Evolutionary conservation across 768 basidiomycete genomes (phyloP), one percentile per base, ranked within the genome.

Genomic region (Termitomyces sp.): DNA sequence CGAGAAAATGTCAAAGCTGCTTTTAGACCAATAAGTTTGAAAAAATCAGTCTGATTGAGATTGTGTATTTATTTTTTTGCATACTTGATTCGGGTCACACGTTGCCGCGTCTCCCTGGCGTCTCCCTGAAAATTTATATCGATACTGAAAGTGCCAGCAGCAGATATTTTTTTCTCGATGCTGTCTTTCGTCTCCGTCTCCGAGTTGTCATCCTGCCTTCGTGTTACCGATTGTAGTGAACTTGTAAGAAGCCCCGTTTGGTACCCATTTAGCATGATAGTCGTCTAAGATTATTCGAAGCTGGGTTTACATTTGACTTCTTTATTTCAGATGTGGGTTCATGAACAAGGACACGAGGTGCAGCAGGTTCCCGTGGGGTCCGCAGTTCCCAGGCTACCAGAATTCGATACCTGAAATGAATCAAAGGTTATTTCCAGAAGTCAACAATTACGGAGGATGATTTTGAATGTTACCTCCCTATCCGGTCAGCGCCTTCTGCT

Each of bases 31-130:
- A 6, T 11, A 8, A 12, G 4, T 38, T 38, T 4, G 20, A 31
- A 48, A 47, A 25, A 48, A 37, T 25, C 20, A 31, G 17, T 43
- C 40, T 25, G 29, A 56, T 46, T 29, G 55, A 8, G 32, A 34
- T 56, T 45, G 42, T n/a, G n/a, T 43, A 25, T 46, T 54, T 54
- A 11, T 56, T 53, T 53, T 56, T 52, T 38, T 53, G 37, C n/a
- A 53, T 25, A 53, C 52, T 10, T 53, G 52, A n/a, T 56, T 34
- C 45, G 25, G 25, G 15, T 43, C 42, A 42, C 20, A 34, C 15
- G 12, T 56, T 15, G 42, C 56, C 45, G 56, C 14, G 34, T 48
- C n/a, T 25, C 25, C 25, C 25, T 25, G 25, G 25, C 25, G 25
- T 25, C 32, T 25, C 46, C 56, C 5, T 31, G 29, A 29, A 54